Evolutionary conservation across 371 early-diverging fungal species (phyloP), one percentile per base, ranked within the genome.

Genomic region (Mucor saturninus): DNA sequence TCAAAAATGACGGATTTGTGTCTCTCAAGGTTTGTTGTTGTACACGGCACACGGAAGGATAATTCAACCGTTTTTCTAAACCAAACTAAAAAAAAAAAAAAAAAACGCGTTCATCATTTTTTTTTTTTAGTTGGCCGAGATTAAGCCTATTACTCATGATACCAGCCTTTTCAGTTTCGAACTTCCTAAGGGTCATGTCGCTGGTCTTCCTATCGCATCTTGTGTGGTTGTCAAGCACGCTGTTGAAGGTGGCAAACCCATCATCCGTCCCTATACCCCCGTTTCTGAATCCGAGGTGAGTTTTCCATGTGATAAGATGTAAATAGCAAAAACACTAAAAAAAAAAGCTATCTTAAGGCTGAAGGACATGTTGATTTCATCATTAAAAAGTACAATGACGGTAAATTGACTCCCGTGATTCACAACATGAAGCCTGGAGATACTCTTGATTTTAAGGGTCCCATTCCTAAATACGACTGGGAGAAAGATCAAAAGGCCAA

Each of bases 201-300:
- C 86, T 65, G 91, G 86, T 38, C 73, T 96, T 63, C 86, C 89
- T 38, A 85, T 92, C 13, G 89, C 96, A 5, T 91, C 93, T 54
- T 93, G 91, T 69, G 80, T 96, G 40, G 80, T 95, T 43, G 89
- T 76, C 79, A 62, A 85, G 86, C 56, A 81, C 80, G 15, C 26
- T 32, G 37, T 21, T 26, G 65, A 90, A 55, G 90, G 87, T 46
- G 82, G 79, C 40, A 72, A 84, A 52, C 77, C 84, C 45, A 83
- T 90, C 31, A 87, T 94, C 58, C 91, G 96, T 56, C 94, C 95
- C 15, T 97, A 97, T 83, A 97, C 98, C 21, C 98, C 98, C 3
- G 88, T 90, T 40, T 86, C 89, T 21, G 77, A 85, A 29, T 84
- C 86, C 63, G 85, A 90, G 50, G 80, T 75, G 71, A 71, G 30